These are phyloP conservation scores for Penicillium sp. DNA, from an alignment of 2,329 filamentous ascomycete species.

Conservation along the genomic window DNA sequence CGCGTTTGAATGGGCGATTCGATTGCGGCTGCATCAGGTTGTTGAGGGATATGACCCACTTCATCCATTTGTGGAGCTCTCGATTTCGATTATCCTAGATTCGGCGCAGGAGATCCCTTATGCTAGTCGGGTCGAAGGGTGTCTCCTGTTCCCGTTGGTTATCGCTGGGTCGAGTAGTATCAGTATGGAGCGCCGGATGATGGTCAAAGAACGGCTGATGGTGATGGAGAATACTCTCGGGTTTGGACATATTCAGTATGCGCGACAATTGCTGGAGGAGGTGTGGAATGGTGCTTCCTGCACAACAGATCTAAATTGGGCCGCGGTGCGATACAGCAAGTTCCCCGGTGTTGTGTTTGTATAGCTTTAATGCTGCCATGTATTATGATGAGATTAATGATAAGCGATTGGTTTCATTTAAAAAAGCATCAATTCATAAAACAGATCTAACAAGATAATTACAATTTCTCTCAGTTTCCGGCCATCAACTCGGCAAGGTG, in stretches of 20 bases:
- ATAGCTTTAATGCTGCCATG: constrained; percentile 11
- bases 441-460: background rate
- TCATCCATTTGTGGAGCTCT: constrained; percentile 43
- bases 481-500: constrained; percentile 18
- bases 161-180: constrained; percentile 51
- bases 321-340: constrained; percentile 35
- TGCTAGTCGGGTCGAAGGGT: constrained; percentile 50
- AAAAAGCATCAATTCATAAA: background rate
- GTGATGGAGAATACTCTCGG: constrained; percentile 55
- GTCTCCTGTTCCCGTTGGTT: constrained; percentile 51
- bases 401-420: background rate
- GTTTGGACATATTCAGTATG: constrained; percentile 52
- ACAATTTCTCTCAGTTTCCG: background rate
- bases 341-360: constrained; percentile 39
- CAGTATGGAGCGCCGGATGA: constrained; percentile 44
- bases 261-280: constrained; percentile 48
- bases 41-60: constrained; percentile 50
- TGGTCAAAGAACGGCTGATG: constrained; percentile 50
- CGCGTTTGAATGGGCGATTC: constrained; percentile 52
- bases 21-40: constrained; percentile 52
- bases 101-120: constrained; percentile 50
- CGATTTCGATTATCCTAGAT: constrained; percentile 45
- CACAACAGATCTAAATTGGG: constrained; percentile 37
- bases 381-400: constrained; percentile 2
- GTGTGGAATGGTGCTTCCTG: constrained; percentile 43